phyloP scores from a whole-genome alignment of 192 early-diverging fungal species.

The Entophlyctis luteolus region DNA sequence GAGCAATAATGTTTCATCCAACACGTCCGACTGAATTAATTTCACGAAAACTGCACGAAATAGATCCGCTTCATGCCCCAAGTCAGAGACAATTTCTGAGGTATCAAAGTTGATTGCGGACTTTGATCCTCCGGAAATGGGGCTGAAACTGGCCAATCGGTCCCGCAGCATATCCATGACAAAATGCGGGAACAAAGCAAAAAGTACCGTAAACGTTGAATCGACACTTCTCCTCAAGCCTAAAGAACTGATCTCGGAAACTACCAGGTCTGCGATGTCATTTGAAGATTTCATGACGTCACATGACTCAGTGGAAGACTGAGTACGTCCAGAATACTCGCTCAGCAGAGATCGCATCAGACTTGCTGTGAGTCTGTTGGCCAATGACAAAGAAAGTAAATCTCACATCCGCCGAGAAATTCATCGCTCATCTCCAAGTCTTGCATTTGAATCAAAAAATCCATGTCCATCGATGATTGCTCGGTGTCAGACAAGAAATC shows the following conservation, averaged over 20 bases:
- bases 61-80: neutral
- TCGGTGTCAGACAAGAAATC: neutral
- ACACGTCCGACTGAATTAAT: slow-evolving; percentile 10
- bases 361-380: neutral
- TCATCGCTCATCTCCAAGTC: slow-evolving; percentile 22
- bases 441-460: slow-evolving; percentile 19
- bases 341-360: slow-evolving; percentile 11
- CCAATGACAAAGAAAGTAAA: too few relatives aligned
- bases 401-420: slow-evolving; percentile 11
- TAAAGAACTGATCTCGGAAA: neutral
- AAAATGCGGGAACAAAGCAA: slow-evolving; percentile 5
- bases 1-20: slow-evolving; percentile 14
- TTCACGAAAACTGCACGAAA: neutral
- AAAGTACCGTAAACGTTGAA: slow-evolving; percentile 16
- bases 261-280: too few relatives aligned
- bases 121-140: neutral
- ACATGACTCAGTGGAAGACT: too few relatives aligned
- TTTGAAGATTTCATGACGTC: too few relatives aligned
- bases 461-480: neutral
- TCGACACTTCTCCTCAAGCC: slow-evolving; percentile 13
- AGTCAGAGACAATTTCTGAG: neutral
- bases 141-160: too few relatives aligned
- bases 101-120: neutral
- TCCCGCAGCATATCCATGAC: too few relatives aligned
- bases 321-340: too few relatives aligned